These are phyloP conservation scores for Strobilomyces confusus DNA, from an alignment of 768 basidiomycete species.

Conservation along the genomic window DNA sequence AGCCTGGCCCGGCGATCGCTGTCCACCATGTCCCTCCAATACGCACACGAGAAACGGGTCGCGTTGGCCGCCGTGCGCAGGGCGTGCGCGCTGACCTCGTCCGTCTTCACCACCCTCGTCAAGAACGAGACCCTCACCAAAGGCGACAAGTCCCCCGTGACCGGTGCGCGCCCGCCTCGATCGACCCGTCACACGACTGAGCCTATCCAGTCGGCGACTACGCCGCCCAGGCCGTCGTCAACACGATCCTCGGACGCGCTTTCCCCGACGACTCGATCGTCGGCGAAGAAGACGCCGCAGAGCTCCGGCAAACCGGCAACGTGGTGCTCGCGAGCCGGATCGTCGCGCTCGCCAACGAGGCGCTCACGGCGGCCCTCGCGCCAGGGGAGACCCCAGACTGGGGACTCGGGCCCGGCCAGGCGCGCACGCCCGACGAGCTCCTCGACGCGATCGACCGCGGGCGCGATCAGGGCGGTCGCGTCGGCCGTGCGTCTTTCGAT, in stretches of 20 bases:
- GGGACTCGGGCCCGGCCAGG: constrained; percentile 65
- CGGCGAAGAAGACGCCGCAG: constrained; percentile 90
- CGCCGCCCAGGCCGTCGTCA: constrained; percentile 89
- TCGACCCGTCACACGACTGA: too few species aligned
- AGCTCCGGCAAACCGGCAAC: constrained; percentile 53
- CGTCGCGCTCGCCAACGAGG: constrained; percentile 77
- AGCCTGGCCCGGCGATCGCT: too few species aligned
- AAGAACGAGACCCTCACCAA: constrained; percentile 86
- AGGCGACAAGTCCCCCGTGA: constrained; percentile 89
- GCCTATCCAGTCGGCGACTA: constrained; percentile 96
- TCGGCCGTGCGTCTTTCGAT: constrained; percentile 56
- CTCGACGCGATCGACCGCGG: constrained; percentile 87
- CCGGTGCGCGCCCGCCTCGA: too few species aligned
- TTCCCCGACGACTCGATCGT: constrained; percentile 89
- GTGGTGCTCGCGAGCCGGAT: constrained; percentile 57
- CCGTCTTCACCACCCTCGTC: constrained; percentile 83
- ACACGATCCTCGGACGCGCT: constrained; percentile 65
- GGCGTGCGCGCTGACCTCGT: constrained; percentile 78
- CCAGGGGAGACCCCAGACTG: constrained; percentile 59
- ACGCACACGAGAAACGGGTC: constrained; percentile 69
- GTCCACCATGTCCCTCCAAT: constrained; percentile 55
- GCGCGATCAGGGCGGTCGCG: constrained; percentile 62
- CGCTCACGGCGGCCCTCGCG: constrained; percentile 51
- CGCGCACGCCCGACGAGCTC: constrained; percentile 53
- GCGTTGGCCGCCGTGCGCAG: constrained; percentile 85